Evolutionary conservation across 2,329 filamentous ascomycete genomes (phyloP).

Genomic region (Penicillium frequentans): DNA sequence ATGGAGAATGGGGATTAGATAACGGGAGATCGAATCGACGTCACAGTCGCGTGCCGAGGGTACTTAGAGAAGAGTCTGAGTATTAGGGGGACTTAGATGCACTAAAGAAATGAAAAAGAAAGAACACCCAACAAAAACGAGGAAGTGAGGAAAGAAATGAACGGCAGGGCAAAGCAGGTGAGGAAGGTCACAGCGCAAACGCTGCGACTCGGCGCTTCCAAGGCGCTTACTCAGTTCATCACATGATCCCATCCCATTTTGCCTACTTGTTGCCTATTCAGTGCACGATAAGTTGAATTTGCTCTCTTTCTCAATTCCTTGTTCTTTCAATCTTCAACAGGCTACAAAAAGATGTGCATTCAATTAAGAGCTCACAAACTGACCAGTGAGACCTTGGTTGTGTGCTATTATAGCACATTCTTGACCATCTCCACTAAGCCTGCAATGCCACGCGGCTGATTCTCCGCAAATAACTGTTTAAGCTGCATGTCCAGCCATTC

Average conservation of each 20-base stretch:
- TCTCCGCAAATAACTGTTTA: slow-evolving; percentile 50
- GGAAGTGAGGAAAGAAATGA: slow-evolving; percentile 5
- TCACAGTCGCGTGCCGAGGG: slow-evolving; percentile 5
- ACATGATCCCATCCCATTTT: slow-evolving; percentile 13
- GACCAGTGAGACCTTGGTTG: not conserved
- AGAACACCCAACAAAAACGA: not conserved
- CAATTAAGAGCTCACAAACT: not conserved
- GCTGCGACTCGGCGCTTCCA: slow-evolving; percentile 13
- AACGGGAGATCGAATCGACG: slow-evolving; percentile 5
- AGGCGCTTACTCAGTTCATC: slow-evolving; percentile 20
- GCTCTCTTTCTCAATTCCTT: not conserved
- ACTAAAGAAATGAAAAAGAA: slow-evolving; percentile 1
- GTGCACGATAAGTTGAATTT: not conserved
- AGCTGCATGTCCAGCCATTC: slow-evolving; percentile 69
- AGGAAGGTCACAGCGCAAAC: slow-evolving; percentile 7
- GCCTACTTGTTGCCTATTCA: not conserved
- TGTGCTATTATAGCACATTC: not conserved
- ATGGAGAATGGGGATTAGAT: slow-evolving; percentile 20
- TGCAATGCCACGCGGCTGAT: slow-evolving; percentile 2
- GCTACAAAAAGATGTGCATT: not conserved
- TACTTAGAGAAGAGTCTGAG: not conserved
- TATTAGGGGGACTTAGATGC: not conserved
- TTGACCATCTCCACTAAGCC: slow-evolving; percentile 5
- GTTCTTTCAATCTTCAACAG: not conserved
- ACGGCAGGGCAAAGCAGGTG: slow-evolving; percentile 8